A percentile compares a stretch with the other conserved stretches of the same genome.
Evolutionary conservation across 805 yeast genomes (phyloP).

Genomic region (Allodekkera sacchari): DNA sequence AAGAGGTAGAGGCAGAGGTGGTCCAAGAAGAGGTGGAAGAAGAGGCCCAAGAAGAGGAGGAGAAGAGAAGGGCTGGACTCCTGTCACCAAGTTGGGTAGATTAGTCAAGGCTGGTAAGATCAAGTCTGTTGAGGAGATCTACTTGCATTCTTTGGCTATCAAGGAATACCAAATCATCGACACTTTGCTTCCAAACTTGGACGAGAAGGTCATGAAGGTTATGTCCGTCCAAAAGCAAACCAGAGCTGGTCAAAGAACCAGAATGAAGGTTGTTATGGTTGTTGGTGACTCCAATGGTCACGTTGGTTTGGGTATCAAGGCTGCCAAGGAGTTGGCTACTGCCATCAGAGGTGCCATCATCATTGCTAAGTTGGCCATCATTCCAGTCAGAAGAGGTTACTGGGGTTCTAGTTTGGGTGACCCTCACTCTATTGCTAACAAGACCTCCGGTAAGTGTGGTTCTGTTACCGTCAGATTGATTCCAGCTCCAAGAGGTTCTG

Average conservation of each 20-base stretch:
- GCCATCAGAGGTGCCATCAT: constrained; percentile 99
- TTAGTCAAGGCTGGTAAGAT: constrained; percentile 98
- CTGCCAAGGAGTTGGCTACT: constrained; percentile 99
- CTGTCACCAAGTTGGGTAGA: constrained; percentile 99
- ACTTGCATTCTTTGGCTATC: constrained; percentile 98
- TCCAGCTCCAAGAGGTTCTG: constrained; percentile 99
- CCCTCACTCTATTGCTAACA: constrained; percentile 97
- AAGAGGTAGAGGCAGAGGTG: constrained; percentile 28
- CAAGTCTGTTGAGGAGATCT: constrained; percentile 94
- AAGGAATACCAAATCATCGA: constrained; percentile 99
- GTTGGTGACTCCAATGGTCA: constrained; percentile 99
- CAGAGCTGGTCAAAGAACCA: constrained; percentile 99
- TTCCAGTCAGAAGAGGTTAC: constrained; percentile 99
- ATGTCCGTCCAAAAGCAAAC: constrained; percentile 99
- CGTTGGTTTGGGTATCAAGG: constrained; percentile 99
- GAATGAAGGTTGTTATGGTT: constrained; percentile 99
- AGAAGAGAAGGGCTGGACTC: constrained; percentile 99
- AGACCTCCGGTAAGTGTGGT: constrained; percentile 99
- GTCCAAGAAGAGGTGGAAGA: constrained; percentile 52
- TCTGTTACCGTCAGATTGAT: constrained; percentile 97
- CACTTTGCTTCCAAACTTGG: constrained; percentile 87
- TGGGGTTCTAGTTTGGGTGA: constrained; percentile 99
- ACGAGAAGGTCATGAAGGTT: constrained; percentile 99
- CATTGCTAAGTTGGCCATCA: constrained; percentile 97
- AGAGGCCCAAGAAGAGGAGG: constrained; percentile 66